Conservation (phyloP, 805 yeast genomes). For the Vanderwaltozyma verrucispora region DNA sequence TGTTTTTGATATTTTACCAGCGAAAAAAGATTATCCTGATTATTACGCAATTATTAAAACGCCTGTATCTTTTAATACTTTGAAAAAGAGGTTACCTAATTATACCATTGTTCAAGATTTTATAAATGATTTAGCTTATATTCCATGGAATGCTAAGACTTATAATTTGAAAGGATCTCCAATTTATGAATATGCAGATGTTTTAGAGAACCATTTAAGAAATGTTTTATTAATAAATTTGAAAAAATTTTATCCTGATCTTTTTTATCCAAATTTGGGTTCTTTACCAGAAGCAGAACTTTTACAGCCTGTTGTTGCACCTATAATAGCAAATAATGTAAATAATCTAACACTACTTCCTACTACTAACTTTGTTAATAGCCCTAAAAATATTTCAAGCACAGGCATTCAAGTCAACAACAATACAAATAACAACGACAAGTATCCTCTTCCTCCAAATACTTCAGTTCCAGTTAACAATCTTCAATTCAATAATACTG, state of each 20-base stretch:
- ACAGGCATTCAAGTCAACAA: no score
- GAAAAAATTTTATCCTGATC: conserved; percentile 25
- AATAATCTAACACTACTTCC: no score
- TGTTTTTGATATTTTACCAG: conserved; percentile 42
- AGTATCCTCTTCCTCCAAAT: no score
- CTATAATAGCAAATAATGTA: no score
- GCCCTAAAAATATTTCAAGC: no score
- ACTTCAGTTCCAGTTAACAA: background rate
- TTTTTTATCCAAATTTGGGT: conserved; percentile 45
- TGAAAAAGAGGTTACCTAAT: conserved; percentile 47
- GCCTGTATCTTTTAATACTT: conserved; percentile 72
- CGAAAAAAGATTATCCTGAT: conserved; percentile 54
- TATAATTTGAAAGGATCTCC: conserved; percentile 63
- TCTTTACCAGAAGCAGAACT: conserved; percentile 44
- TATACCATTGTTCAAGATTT: conserved; percentile 62
- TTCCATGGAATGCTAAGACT: conserved; percentile 81
- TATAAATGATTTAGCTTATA: conserved; percentile 68
- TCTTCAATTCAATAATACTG: no score
- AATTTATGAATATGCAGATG: conserved; percentile 59
- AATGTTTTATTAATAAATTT: conserved; percentile 29
- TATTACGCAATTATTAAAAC: conserved; percentile 67
- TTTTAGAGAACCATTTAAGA: conserved; percentile 32
- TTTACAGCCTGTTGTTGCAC: background rate
- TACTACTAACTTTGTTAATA: no score
- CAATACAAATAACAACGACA: no score